Conservation (phyloP, 352 stramenopile species). For the Phytopythium montanum region DNA sequence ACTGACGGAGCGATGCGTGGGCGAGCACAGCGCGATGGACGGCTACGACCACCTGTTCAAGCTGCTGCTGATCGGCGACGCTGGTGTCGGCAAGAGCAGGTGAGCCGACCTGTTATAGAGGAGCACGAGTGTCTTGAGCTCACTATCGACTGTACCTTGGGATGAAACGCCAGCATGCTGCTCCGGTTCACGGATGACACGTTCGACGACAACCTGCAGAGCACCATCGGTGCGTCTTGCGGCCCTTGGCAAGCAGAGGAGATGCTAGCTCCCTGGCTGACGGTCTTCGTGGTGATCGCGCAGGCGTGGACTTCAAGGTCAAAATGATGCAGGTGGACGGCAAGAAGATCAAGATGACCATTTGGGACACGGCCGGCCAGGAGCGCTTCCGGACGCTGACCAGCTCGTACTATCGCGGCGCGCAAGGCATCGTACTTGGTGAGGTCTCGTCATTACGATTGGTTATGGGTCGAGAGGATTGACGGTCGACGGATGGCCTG, state of each 20-base stretch:
- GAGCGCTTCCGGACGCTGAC: constrained; percentile 98
- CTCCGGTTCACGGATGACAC: constrained; percentile 98
- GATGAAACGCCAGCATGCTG: constrained; percentile 91
- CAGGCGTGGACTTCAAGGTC: constrained; percentile 96
- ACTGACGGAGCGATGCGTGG: neutral
- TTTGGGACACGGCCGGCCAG: constrained; percentile 98
- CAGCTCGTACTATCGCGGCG: constrained; percentile 96
- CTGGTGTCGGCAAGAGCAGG: constrained; percentile 97
- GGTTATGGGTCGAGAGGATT: neutral
- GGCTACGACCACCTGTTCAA: constrained; percentile 99
- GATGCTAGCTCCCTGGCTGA: constrained; percentile 3
- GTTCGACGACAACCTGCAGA: constrained; percentile 98
- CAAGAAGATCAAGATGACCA: constrained; percentile 97
- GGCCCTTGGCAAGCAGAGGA: too few relatives aligned
- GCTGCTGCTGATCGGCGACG: constrained; percentile 97
- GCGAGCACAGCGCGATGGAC: constrained; percentile 41
- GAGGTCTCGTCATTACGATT: constrained; percentile 7
- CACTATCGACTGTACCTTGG: too few relatives aligned
- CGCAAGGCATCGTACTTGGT: constrained; percentile 96
- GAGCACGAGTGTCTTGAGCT: too few relatives aligned
- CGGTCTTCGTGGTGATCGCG: neutral
- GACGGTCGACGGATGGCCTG: neutral
- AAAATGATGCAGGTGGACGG: constrained; percentile 96
- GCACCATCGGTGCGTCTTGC: constrained; percentile 91
- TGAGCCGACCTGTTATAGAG: constrained; percentile 18